phyloP scores from a whole-genome alignment of 2,329 filamentous ascomycete species.

The Claviceps sp. region DNA sequence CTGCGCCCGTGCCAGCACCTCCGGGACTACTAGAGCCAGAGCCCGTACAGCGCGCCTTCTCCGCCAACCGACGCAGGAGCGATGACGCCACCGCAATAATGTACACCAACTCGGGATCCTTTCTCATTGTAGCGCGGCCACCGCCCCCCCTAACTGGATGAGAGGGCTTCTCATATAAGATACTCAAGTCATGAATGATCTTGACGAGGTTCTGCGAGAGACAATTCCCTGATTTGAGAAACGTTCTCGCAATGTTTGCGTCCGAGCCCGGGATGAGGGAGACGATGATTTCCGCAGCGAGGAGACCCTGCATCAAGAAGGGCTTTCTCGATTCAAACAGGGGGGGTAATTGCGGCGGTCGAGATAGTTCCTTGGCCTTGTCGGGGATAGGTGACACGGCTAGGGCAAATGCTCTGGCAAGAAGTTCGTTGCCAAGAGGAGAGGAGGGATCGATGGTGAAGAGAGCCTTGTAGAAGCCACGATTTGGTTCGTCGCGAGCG shows the following conservation, averaged over 20 bases:
- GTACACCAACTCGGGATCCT: conserved; percentile 41
- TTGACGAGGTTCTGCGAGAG: conserved; percentile 70
- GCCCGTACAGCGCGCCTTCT: conserved; percentile 48
- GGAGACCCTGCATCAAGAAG: conserved; percentile 79
- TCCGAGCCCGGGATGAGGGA: conserved; percentile 62
- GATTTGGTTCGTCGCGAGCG: conserved; percentile 85
- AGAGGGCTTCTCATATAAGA: conserved; percentile 35
- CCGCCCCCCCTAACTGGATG: conserved; percentile 15
- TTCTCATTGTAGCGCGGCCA: conserved; percentile 18
- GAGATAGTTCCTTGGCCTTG: conserved; percentile 34
- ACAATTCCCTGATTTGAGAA: conserved; percentile 73
- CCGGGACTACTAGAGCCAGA: conserved; percentile 28
- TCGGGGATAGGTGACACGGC: conserved; percentile 78
- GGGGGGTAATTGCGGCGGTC: conserved; percentile 45
- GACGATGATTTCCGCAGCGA: conserved; percentile 79
- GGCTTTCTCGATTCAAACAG: conserved; percentile 76
- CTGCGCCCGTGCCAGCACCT: no score
- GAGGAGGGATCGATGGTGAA: conserved; percentile 59
- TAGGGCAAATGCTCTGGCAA: conserved; percentile 78
- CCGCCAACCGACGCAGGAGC: conserved; percentile 52
- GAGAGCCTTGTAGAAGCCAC: conserved; percentile 69
- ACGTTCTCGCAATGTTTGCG: conserved; percentile 56
- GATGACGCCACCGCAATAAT: conserved; percentile 57
- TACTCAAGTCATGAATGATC: conserved; percentile 59
- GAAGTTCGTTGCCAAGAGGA: conserved; percentile 57